These are phyloP conservation scores for Hansfordia pulvinata DNA, from an alignment of 2,329 filamentous ascomycete species.

Conservation along the genomic window DNA sequence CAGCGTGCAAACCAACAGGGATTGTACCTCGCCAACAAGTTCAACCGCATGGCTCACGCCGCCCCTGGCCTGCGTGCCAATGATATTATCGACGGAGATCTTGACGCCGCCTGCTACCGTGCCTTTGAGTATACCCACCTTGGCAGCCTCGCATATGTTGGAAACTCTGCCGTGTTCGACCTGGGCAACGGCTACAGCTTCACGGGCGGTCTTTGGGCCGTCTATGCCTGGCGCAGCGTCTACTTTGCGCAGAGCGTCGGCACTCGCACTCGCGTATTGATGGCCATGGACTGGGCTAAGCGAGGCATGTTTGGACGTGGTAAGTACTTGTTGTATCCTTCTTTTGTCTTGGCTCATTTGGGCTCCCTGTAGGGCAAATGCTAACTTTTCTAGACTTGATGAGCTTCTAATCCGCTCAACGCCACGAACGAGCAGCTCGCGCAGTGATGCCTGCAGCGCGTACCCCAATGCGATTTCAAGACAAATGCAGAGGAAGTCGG, in stretches of 20 bases:
- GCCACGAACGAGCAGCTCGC: no score
- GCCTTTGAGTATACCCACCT: conserved; percentile 91
- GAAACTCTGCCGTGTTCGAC: conserved; percentile 93
- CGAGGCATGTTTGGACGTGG: conserved; percentile 88
- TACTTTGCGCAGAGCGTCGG: conserved; percentile 98
- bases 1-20: conserved; percentile 96
- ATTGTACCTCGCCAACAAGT: conserved; percentile 79
- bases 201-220: conserved; percentile 75
- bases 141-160: conserved; percentile 85
- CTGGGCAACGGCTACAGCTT: conserved; percentile 64
- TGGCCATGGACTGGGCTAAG: conserved; percentile 99
- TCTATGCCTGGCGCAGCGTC: conserved; percentile 90
- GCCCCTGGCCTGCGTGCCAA: conserved; percentile 66
- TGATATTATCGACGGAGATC: conserved; percentile 72
- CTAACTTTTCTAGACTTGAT: conserved; percentile 1
- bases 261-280: conserved; percentile 69
- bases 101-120: conserved; percentile 86
- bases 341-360: neutral
- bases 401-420: conserved; percentile 1
- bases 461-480: no score
- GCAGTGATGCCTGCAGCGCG: no score
- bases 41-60: conserved; percentile 77
- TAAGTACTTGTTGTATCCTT: conserved; percentile 40
- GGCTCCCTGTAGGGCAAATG: neutral
- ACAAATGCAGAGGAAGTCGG: no score